These are phyloP conservation scores for Tetragonia tetragonoides DNA, from an alignment of 148 eudicot genomes.

Conservation along the genomic window DNA sequence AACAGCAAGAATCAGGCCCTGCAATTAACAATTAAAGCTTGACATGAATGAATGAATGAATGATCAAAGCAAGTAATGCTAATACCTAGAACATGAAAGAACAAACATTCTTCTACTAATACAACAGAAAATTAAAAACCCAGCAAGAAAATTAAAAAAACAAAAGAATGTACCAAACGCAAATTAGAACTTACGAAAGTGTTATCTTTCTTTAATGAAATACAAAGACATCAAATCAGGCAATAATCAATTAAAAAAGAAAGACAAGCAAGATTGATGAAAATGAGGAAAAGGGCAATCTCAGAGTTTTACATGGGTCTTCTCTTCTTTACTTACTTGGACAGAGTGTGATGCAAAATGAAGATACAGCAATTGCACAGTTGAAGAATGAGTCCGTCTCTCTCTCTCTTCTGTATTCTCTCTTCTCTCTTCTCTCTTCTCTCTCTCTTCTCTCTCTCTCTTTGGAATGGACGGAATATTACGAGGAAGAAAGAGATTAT, in stretches of 20 bases:
- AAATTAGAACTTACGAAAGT: not conserved
- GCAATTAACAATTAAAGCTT: conserved; percentile 25
- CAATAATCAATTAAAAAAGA: not conserved
- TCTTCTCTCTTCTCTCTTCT: no score
- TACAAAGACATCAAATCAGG: conserved; percentile 3
- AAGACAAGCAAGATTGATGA: not conserved
- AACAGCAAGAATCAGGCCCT: conserved; percentile 19
- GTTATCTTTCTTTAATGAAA: not conserved
- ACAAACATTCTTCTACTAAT: not conserved
- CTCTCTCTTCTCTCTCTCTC: conserved; percentile 12
- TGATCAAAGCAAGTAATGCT: not conserved
- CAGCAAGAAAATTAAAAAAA: not conserved
- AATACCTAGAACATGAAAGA: conserved; percentile 5
- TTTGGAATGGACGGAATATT: conserved; percentile 14
- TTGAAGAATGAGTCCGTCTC: conserved; percentile 18
- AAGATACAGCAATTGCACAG: conserved; percentile 18
- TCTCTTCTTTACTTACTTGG: conserved; percentile 5
- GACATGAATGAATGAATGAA: not conserved
- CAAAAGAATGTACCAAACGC: not conserved
- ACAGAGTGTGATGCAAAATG: conserved; percentile 2
- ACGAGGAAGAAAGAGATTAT: conserved; percentile 11
- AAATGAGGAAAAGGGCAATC: not conserved
- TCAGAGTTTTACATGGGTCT: conserved; percentile 6
- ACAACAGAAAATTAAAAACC: not conserved
- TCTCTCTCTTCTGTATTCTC: not conserved